Base-by-base conservation (phyloP, 2,329 filamentous ascomycete species). In the Exophiala sp. region DNA sequence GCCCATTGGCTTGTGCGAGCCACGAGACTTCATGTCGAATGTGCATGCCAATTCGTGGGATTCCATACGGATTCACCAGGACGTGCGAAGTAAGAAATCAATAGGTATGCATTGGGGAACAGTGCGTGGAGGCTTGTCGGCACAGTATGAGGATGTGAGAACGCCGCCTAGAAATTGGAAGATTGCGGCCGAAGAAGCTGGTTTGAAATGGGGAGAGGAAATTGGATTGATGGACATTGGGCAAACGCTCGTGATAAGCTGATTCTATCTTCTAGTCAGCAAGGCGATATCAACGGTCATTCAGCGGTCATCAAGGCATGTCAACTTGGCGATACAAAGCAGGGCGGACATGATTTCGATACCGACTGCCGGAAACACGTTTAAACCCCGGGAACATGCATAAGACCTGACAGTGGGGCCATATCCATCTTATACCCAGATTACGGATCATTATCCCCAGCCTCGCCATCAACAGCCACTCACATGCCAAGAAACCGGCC, bases 51-150 rank as follows among this genome's bases (percentile, higher is more conserved):
- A 72, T 21, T 75, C 77, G 0, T 75, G 77, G 53, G 76, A 79
- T 56, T 73, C 73, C 5, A 59, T 78, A 1, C 63, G 71, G 24
- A 76, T 79, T 40, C 76, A 79, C 52, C 70, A 71, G 47, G 75
- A 77, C 52, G 62, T 79, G 41, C 68, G 60, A 41, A 75, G 74
- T 49, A 75, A 69, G 63, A 72, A 71, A 58, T 77, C 74, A 32
- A 71, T 80, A 21, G 77, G 74, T 0, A 79, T 79, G 77, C 77
- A 80, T 54, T 79, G 73, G 57, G 77, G 77, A 0, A 78, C 76
- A 0, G 57, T 60, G 11, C 50, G 57, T 24, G 57, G 57, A 10
- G 71, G 69, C 0, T 62, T 78, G 3, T 75, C 71, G 39, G 71
- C 66, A 10, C 68, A 72, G 6, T 78, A 74, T 51, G 77, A 80